Conservation (phyloP, 1,284 basidiomycete species). For the Leccinum griseonigrum region DNA sequence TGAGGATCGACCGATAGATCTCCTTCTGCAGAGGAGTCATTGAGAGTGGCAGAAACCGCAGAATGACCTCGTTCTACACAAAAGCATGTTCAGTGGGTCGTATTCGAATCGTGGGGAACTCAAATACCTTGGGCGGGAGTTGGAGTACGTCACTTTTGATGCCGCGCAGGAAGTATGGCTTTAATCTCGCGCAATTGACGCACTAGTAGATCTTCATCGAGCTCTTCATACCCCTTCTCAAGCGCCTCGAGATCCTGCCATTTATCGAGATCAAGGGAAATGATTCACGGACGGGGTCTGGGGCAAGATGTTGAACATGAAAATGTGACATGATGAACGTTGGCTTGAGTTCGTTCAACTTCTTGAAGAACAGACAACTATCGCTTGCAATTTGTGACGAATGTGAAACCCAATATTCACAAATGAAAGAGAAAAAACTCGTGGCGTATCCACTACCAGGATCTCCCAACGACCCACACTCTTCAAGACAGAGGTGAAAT, state of each 20-base stretch:
- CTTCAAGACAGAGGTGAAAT: constrained; percentile 76
- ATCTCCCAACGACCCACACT: constrained; percentile 88
- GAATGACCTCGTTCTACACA: constrained; percentile 79
- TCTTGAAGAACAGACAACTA: constrained; percentile 76
- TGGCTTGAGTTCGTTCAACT: constrained; percentile 76
- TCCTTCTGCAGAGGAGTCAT: constrained; percentile 88
- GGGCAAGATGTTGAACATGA: constrained; percentile 2
- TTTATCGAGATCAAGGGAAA: constrained; percentile 83
- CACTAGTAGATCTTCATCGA: constrained; percentile 71
- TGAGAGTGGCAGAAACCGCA: constrained; percentile 66
- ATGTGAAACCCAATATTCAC: constrained; percentile 6
- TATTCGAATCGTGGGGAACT: not conserved
- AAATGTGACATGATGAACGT: constrained; percentile 17
- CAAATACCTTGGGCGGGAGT: constrained; percentile 82
- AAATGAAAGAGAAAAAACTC: constrained; percentile 32
- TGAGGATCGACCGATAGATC: constrained; percentile 82
- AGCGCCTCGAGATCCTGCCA: constrained; percentile 76
- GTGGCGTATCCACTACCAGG: constrained; percentile 87
- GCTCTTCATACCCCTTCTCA: constrained; percentile 68
- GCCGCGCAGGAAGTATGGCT: constrained; percentile 91
- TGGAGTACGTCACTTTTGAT: constrained; percentile 92
- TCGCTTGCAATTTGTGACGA: constrained; percentile 72
- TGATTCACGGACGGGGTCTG: constrained; percentile 87
- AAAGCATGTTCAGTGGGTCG: constrained; percentile 10
- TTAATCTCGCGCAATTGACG: constrained; percentile 73